Base-by-base conservation (phyloP, 331 rosid species). In the Quercus lobata region DNA sequence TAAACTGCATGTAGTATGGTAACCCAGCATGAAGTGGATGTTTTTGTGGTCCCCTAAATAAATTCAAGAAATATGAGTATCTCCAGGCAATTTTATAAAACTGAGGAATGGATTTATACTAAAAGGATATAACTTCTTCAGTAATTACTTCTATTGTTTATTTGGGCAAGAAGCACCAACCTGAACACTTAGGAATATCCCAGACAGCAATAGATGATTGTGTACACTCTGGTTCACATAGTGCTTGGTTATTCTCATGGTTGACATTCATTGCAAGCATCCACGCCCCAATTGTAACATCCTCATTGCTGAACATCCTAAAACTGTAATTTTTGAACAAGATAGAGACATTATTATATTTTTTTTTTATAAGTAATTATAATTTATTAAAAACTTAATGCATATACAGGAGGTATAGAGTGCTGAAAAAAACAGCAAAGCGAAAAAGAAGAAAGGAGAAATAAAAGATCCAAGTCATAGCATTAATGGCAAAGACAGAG, bases 221-320 rank as follows among this genome's bases (percentile, higher is more conserved):
- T 5, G 98, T 88, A 82, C 99, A 96, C 16, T 81, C 86, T 55
- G 85, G 52, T 62, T 85, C 83, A 79, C 99, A 93, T 30, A 93
- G 83, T 75, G 92, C 92, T 55, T 85, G 90, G 78, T 85, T 81
- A 76, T 93, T 91, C 88, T 96, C 99, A 70, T 96, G 95, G 54
- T 92, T 86, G 80, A 96, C 99, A 86, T 96, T 96, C 99, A 96
- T 96, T 70, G 99, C 97, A 30, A 96, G 98, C 99, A 96, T 96
- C 99, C 97, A 96, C 63, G 97, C 97, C 69, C 98, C 99, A 80
- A 96, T 90, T 34, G 99, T 96, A 57, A 96, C 99, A 84, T 96
- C 99, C 84, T 96, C 99, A 71, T 96, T 96, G 90, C 97, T 96
- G 83, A 96, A 93, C 99, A 96, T 93, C 76, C 98, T 97, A 83